Percentiles rank a stretch among this genome's conserved stretches.
phyloP scores from a whole-genome alignment of 495 filamentous ascomycete species.

The Glonium stellatum region DNA sequence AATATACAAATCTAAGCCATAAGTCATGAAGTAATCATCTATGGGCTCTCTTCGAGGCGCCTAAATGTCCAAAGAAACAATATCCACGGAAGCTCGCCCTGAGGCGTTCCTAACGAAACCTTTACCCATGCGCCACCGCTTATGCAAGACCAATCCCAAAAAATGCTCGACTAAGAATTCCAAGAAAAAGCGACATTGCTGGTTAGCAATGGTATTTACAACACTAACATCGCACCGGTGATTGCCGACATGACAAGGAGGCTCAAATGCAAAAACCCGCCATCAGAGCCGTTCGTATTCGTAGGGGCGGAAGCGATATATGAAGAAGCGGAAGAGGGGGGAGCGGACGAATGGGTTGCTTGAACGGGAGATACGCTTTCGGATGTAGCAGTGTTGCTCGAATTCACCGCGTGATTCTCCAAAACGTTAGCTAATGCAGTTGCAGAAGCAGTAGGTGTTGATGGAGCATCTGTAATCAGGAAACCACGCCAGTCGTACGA shows the following conservation, averaged over 20 bases:
- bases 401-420: constrained; percentile 19
- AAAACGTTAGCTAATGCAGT: constrained; percentile 14
- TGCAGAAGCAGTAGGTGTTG: constrained; percentile 4
- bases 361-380: constrained; percentile 6
- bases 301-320: too few relatives aligned
- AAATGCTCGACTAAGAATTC: neutral
- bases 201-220: neutral
- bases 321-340: too few relatives aligned
- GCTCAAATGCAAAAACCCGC: neutral
- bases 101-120: neutral
- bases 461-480: constrained; percentile 32
- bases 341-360: neutral
- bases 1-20: neutral
- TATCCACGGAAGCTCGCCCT: neutral
- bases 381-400: neutral
- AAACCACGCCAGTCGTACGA: constrained; percentile 41
- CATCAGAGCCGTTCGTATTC: neutral
- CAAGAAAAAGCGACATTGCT: neutral
- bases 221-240: neutral
- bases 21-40: neutral
- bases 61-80: neutral
- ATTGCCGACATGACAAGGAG: neutral
- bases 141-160: neutral
- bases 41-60: neutral
- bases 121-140: neutral